Evolutionary conservation across 441 rosid species (phyloP).

Genomic region (Aleurites moluccanus): DNA sequence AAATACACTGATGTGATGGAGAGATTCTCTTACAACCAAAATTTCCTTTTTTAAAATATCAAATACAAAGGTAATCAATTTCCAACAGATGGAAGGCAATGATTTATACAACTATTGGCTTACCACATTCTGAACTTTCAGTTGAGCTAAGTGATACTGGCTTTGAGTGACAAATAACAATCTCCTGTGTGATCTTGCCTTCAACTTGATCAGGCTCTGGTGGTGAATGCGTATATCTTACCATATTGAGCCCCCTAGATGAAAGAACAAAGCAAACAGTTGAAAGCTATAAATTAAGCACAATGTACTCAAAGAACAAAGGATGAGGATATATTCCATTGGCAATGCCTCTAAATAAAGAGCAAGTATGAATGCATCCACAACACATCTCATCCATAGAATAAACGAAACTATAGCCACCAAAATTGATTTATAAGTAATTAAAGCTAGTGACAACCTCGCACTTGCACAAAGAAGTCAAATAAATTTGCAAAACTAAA

Average conservation of each 20-base stretch:
- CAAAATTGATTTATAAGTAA: neutral
- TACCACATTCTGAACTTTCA: slow-evolving; percentile 84
- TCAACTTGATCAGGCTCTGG: slow-evolving; percentile 54
- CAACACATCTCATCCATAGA: neutral
- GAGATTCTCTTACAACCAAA: neutral
- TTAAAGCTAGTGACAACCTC: neutral
- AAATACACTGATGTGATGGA: neutral
- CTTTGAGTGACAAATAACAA: slow-evolving; percentile 74
- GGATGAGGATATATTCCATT: neutral
- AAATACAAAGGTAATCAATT: neutral
- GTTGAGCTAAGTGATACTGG: slow-evolving; percentile 86
- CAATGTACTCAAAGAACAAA: neutral
- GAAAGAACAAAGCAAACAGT: slow-evolving; percentile 11
- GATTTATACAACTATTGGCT: slow-evolving; percentile 13
- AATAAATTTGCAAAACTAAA: too few species aligned
- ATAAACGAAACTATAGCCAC: neutral
- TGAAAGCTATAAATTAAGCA: slow-evolving; percentile 8
- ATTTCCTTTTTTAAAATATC: neutral
- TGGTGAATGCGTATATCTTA: slow-evolving; percentile 36
- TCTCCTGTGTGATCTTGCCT: slow-evolving; percentile 63
- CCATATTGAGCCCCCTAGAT: slow-evolving; percentile 32
- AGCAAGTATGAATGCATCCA: neutral
- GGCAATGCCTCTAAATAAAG: neutral
- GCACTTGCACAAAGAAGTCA: too few species aligned
- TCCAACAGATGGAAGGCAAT: neutral